Percentiles rank a stretch among this genome's conserved stretches.
These are phyloP conservation scores for Pythium dissimile DNA, from an alignment of 352 stramenopile genomes.

Conservation along the genomic window DNA sequence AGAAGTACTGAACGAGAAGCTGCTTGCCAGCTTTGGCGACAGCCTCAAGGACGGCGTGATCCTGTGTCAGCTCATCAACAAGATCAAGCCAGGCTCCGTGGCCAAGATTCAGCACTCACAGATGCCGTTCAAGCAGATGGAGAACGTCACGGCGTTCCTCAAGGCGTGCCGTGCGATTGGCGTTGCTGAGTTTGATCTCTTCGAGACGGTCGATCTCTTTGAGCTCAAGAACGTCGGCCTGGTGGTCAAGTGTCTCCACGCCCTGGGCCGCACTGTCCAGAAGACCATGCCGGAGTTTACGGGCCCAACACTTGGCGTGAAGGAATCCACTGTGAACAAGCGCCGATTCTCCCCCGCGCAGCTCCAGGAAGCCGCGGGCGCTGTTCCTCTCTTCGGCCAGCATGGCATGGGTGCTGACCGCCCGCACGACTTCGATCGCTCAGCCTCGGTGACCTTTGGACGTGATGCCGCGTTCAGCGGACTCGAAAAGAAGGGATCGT, in stretches of 20 bases:
- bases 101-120: slow-evolving; percentile 55
- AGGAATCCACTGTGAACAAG: slow-evolving; percentile 66
- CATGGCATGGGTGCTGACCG: slow-evolving; percentile 55
- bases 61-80: slow-evolving; percentile 76
- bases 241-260: slow-evolving; percentile 85
- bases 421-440: slow-evolving; percentile 52
- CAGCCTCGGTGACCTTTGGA: slow-evolving; percentile 63
- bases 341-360: slow-evolving; percentile 64
- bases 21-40: slow-evolving; percentile 62
- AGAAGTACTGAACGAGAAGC: slow-evolving; percentile 61
- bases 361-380: slow-evolving; percentile 49
- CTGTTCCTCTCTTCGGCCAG: slow-evolving; percentile 56
- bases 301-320: slow-evolving; percentile 67
- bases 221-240: slow-evolving; percentile 84
- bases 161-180: slow-evolving; percentile 72
- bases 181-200: slow-evolving; percentile 88
- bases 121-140: slow-evolving; percentile 90
- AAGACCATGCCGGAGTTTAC: slow-evolving; percentile 73
- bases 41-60: slow-evolving; percentile 80
- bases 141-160: slow-evolving; percentile 87
- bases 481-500: slow-evolving; percentile 21
- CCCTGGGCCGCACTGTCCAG: slow-evolving; percentile 67
- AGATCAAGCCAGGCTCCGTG: slow-evolving; percentile 57
- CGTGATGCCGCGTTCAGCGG: slow-evolving; percentile 45
- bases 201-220: slow-evolving; percentile 88